phyloP scores from a whole-genome alignment of 352 stramenopile species.

The Pythium plurisporium region DNA sequence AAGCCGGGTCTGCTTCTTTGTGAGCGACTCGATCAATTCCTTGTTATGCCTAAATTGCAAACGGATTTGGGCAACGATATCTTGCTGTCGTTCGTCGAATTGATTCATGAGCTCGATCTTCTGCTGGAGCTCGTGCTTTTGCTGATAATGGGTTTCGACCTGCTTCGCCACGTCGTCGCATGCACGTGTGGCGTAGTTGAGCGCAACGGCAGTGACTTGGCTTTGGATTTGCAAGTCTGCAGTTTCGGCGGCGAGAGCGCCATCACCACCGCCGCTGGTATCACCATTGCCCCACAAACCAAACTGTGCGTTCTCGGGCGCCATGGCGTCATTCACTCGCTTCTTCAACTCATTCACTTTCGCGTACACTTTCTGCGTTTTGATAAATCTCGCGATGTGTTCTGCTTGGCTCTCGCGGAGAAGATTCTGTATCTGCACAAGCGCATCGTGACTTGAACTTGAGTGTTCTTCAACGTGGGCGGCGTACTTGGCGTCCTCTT shows the following conservation, averaged over 20 bases:
- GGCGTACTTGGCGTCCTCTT: conserved; percentile 33
- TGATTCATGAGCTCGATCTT: conserved; percentile 38
- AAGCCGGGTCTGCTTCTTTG: conserved; percentile 24
- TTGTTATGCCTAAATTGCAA: conserved; percentile 29
- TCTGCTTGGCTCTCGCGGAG: conserved; percentile 33
- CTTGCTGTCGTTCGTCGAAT: conserved; percentile 37
- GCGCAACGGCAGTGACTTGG: conserved; percentile 18
- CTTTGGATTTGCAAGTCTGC: conserved; percentile 32
- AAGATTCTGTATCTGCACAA: conserved; percentile 36
- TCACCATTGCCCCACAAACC: conserved; percentile 18
- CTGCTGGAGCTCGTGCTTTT: conserved; percentile 35
- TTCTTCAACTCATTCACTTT: conserved; percentile 20
- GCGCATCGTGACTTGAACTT: conserved; percentile 29
- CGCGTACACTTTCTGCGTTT: conserved; percentile 29
- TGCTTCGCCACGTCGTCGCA: conserved; percentile 20
- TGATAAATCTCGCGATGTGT: conserved; percentile 37
- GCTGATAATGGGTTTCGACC: conserved; percentile 19
- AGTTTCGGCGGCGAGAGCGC: conserved; percentile 11
- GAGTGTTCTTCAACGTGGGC: conserved; percentile 33
- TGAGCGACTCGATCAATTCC: conserved; percentile 17
- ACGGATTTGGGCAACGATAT: conserved; percentile 33
- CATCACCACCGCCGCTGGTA: not conserved
- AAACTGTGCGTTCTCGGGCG: conserved; percentile 1
- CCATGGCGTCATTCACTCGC: conserved; percentile 3
- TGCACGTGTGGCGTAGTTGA: conserved; percentile 14